Evolutionary conservation across 306 rosid genomes (phyloP), one percentile per base, ranked within the genome.

Genomic region (Begonia peltatifolia): DNA sequence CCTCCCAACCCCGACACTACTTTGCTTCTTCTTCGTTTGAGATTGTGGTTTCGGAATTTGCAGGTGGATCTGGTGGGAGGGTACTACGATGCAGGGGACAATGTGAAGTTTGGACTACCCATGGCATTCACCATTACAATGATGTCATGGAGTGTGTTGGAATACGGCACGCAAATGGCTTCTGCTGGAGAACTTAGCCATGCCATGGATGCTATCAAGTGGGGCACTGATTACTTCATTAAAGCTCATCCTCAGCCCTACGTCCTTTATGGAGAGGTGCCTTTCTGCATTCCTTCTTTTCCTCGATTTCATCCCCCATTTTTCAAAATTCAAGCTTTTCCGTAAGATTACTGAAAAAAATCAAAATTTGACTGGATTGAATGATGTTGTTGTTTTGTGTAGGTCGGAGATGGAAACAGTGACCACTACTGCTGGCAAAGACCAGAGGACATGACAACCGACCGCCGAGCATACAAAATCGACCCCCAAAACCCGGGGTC

Each of bases 351-450:
- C 9, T 30, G 38, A 30, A 30, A 30, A 4, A 30, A 30, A 30
- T 0, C 9, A 5, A 30, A 30, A 0, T 48, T 50, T 17, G 18
- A 50, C 10, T 7, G 10, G 18, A 48, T 16, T 7, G 11, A 50
- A 16, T 53, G 12, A 2, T 20, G 35, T 52, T 22, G 35, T 52
- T 22, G 3, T 30, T 30, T 51, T 22, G 22, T n/a, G 63, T 72
- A 90, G 99, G 99, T 90, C 58, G 99, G 99, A 73, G 99, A 92
- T 52, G 96, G 99, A 6, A 76, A 83, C 73, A 92, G 59, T 38
- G 99, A 92, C 75, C 99, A 92, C 63, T 76, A 81, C 81, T 92
- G 99, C 71, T 92, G 99, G 99, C 99, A 92, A 64, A 81, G 99
- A 49, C 99, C 99, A 5, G 99, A 92, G 81, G 99, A 92, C 3